These are phyloP conservation scores for Jamesozyma lodderae DNA, from an alignment of 805 yeast genomes.

Conservation along the genomic window DNA sequence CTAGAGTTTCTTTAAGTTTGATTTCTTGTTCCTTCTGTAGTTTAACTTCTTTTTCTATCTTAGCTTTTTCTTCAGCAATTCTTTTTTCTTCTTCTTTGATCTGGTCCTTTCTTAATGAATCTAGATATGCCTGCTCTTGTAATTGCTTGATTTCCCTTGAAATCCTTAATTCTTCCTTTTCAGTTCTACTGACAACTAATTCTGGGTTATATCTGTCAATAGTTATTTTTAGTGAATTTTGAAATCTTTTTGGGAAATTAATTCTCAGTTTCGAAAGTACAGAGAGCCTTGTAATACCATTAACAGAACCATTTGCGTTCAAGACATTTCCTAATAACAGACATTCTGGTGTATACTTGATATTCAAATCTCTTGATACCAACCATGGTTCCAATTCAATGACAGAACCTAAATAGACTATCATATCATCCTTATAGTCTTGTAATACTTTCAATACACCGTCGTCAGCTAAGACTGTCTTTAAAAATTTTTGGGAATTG, in stretches of 20 bases:
- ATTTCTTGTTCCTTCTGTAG: conserved; percentile 8
- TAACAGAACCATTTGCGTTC: conserved; percentile 34
- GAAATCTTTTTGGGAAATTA: conserved; percentile 28
- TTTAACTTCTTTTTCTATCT: conserved; percentile 5
- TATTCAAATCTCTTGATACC: conserved; percentile 47
- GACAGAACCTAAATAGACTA: conserved; percentile 58
- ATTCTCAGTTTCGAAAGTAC: conserved; percentile 26
- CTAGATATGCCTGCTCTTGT: conserved; percentile 61
- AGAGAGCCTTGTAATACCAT: conserved; percentile 30
- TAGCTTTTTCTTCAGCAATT: conserved; percentile 10
- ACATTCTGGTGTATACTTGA: conserved; percentile 47
- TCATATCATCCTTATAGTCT: conserved; percentile 33
- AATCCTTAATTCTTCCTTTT: conserved; percentile 48
- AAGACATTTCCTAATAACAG: conserved; percentile 46
- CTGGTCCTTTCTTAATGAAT: conserved; percentile 49
- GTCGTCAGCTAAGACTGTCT: conserved; percentile 38
- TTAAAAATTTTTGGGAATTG: conserved; percentile 35
- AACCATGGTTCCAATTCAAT: conserved; percentile 57
- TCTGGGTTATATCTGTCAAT: conserved; percentile 55
- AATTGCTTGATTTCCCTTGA: conserved; percentile 50
- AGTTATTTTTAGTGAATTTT: conserved; percentile 32
- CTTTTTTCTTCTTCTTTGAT: conserved; percentile 41
- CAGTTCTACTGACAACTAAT: conserved; percentile 47
- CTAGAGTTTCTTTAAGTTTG: conserved; percentile 12
- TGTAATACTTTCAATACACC: conserved; percentile 34